phyloP scores from a whole-genome alignment of 2,329 filamentous ascomycete species.

The Trichophyton equinum region DNA sequence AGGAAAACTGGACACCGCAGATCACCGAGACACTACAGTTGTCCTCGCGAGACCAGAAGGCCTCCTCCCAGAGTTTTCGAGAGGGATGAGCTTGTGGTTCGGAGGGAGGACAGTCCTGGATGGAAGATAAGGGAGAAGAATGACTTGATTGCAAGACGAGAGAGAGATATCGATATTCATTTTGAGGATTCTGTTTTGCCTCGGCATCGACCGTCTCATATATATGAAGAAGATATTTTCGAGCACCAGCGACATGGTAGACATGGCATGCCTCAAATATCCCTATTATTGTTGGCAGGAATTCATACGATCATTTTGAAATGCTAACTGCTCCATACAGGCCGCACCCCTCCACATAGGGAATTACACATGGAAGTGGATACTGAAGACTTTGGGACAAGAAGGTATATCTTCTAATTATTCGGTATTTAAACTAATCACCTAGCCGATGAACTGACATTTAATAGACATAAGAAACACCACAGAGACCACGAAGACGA shows the following conservation, averaged over 20 bases:
- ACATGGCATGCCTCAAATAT: constrained; percentile 47
- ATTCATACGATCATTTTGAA: too few relatives aligned
- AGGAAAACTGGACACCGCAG: not conserved
- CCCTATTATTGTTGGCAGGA: not conserved
- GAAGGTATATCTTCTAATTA: constrained; percentile 30
- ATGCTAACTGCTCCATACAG: constrained; percentile 14
- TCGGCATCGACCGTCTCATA: constrained; percentile 51
- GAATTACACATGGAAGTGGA: constrained; percentile 24
- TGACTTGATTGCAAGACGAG: constrained; percentile 26
- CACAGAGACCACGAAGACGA: constrained; percentile 51
- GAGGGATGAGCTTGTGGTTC: constrained; percentile 19
- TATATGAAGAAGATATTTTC: constrained; percentile 80
- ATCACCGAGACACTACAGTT: constrained; percentile 5
- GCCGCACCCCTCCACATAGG: constrained; percentile 19
- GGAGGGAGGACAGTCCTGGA: constrained; percentile 12
- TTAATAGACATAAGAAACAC: constrained; percentile 29
- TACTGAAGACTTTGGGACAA: constrained; percentile 45
- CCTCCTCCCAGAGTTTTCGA: constrained; percentile 6
- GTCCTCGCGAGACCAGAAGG: constrained; percentile 5
- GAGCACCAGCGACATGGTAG: constrained; percentile 80
- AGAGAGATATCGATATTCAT: constrained; percentile 21
- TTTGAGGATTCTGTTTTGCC: constrained; percentile 46
- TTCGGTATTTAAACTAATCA: constrained; percentile 20
- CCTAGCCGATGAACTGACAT: constrained; percentile 16
- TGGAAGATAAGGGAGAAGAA: constrained; percentile 19